A percentile compares a stretch with the other conserved stretches of the same genome.
Evolutionary conservation across 2,329 filamentous ascomycete genomes (phyloP).

Genomic region (Hawksworthiomyces lignivorus): DNA sequence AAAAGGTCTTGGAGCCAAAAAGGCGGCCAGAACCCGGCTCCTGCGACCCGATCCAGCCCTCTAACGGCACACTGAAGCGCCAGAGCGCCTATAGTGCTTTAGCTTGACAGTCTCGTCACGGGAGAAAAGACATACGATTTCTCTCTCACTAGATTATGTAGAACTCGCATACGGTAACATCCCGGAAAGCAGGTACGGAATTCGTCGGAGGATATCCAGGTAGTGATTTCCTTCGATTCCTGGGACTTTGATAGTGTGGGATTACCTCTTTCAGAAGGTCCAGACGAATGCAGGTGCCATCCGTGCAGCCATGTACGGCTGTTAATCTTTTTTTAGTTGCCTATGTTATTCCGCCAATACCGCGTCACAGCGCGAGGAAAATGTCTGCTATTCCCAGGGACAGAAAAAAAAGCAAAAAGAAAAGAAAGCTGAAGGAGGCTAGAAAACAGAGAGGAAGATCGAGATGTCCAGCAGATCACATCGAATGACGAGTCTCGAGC

Average conservation of each 20-base stretch:
- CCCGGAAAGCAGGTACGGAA: conserved; percentile 1
- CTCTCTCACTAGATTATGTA: not conserved
- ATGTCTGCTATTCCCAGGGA: too few relatives aligned
- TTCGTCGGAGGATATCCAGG: not conserved
- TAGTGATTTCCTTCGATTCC: too few relatives aligned
- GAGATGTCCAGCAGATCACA: not conserved
- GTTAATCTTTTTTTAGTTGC: too few relatives aligned
- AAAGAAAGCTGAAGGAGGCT: not conserved
- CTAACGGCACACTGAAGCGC: not conserved
- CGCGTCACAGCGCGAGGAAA: too few relatives aligned
- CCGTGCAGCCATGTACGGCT: too few relatives aligned
- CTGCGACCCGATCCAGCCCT: not conserved
- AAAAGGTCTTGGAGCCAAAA: too few relatives aligned
- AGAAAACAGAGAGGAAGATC: conserved; percentile 2
- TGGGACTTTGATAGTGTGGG: too few relatives aligned
- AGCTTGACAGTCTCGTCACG: too few relatives aligned
- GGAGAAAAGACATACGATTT: conserved; percentile 2
- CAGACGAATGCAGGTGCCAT: conserved; percentile 1
- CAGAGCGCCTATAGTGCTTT: too few relatives aligned
- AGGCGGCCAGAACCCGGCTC: too few relatives aligned
- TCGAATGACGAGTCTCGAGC: conserved; percentile 1
- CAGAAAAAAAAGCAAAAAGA: too few relatives aligned
- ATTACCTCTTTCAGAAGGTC: conserved; percentile 4
- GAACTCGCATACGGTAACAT: not conserved
- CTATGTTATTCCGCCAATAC: too few relatives aligned